Conservation (phyloP, 2,329 filamentous ascomycete genomes). For the Septoria linicola region DNA sequence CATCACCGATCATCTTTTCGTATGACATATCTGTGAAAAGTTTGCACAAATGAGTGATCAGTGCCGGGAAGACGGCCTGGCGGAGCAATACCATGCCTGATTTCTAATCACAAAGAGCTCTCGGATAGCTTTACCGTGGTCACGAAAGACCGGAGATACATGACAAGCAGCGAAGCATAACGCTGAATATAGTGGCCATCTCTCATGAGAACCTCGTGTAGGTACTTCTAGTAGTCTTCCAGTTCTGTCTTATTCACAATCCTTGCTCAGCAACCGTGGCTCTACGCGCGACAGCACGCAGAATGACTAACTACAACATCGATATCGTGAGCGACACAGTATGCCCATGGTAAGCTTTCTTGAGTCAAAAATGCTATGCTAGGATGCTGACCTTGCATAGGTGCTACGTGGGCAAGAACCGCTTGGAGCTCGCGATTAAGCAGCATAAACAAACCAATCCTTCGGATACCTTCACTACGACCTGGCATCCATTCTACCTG, state of each 20-base stretch:
- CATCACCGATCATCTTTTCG: neutral
- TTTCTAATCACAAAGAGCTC: conserved; percentile 18
- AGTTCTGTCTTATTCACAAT: neutral
- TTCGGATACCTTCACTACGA: conserved; percentile 68
- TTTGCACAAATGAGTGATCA: conserved; percentile 3
- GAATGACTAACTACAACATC: conserved; percentile 74
- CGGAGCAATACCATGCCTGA: conserved; percentile 6
- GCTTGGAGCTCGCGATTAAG: conserved; percentile 70
- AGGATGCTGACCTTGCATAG: conserved; percentile 14
- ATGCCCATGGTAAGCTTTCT: conserved; percentile 58
- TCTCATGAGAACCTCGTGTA: neutral
- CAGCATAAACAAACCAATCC: conserved; percentile 56
- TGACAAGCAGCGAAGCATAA: neutral
- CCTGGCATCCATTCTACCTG: conserved; percentile 79
- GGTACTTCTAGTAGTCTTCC: neutral
- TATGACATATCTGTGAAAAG: neutral
- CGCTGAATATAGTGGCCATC: neutral
- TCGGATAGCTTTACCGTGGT: conserved; percentile 4
- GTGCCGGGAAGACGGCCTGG: neutral
- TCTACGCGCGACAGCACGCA: conserved; percentile 33
- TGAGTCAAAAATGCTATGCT: neutral
- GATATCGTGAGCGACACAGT: conserved; percentile 79
- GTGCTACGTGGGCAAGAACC: conserved; percentile 75
- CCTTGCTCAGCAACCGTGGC: conserved; percentile 20
- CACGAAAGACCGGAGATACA: neutral